Conservation (phyloP, 176 grass and related monocot genomes). For the Secale cereale region DNA sequence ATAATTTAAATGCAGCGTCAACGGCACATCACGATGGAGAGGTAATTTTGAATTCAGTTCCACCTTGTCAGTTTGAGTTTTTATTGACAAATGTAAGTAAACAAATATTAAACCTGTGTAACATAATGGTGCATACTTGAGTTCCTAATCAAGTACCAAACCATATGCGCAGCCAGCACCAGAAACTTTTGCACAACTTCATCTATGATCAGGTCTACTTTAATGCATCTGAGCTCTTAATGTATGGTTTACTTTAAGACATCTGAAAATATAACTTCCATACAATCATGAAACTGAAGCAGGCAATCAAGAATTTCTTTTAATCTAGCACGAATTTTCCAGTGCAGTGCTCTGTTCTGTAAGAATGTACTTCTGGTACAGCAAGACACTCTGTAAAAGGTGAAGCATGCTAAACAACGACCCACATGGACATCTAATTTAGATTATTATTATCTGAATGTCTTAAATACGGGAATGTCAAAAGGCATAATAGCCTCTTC, state of each 20-base stretch:
- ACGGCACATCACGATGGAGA: too few relatives aligned
- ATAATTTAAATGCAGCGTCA: too few relatives aligned
- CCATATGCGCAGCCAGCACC: background rate
- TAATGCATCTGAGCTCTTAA: background rate
- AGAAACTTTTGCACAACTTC: background rate
- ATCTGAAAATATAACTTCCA: background rate
- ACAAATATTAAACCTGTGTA: background rate
- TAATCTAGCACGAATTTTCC: background rate
- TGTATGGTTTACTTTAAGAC: background rate
- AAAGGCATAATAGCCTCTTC: too few relatives aligned
- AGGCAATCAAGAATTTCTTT: background rate
- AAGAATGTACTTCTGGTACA: slow-evolving; percentile 9
- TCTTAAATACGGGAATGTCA: background rate
- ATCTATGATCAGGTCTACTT: slow-evolving; percentile 3
- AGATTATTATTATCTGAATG: background rate
- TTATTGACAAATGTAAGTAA: too few relatives aligned
- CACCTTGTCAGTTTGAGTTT: too few relatives aligned
- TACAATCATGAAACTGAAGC: slow-evolving; percentile 14
- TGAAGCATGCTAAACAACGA: background rate
- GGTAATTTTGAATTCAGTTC: too few relatives aligned
- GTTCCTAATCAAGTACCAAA: background rate
- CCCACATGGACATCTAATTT: too few relatives aligned
- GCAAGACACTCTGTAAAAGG: background rate
- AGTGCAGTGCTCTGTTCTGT: too few relatives aligned
- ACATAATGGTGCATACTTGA: background rate